Percentiles rank a stretch among this genome's conserved stretches.
phyloP scores from a whole-genome alignment of 1,284 basidiomycete genomes.

The Ceratobasidium sp. region DNA sequence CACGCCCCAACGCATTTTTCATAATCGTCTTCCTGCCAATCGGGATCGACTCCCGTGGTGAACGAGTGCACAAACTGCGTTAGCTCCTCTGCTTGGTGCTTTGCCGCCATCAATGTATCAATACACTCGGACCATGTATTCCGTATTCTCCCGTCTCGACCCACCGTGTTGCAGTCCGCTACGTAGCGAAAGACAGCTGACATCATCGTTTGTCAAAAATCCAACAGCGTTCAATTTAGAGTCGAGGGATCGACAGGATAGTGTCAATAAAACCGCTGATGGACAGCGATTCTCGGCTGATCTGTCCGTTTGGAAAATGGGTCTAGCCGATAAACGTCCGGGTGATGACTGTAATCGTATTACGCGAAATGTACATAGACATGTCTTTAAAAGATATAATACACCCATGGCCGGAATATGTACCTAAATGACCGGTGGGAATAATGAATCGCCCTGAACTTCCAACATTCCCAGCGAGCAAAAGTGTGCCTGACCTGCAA shows the following conservation, averaged over 20 bases:
- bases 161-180: background rate
- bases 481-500: background rate
- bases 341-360: too few species aligned
- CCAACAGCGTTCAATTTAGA: background rate
- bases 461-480: background rate
- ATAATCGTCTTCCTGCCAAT: too few species aligned
- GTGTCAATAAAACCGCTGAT: background rate
- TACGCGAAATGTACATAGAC: background rate
- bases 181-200: background rate
- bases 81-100: background rate
- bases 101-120: background rate
- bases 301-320: background rate
- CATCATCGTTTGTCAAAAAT: conserved; percentile 11
- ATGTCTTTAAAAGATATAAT: background rate
- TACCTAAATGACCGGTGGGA: background rate
- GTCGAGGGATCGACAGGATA: conserved; percentile 10
- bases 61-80: background rate
- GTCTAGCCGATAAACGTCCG: background rate
- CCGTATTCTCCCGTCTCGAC: background rate
- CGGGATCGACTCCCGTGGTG: background rate
- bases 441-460: background rate
- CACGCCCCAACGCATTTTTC: too few species aligned
- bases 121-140: background rate
- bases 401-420: too few species aligned
- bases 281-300: conserved; percentile 9